Evolutionary conservation across 352 stramenopile genomes (phyloP), one percentile per base, ranked within the genome.

Genomic region (Globisporangium barbulae): DNA sequence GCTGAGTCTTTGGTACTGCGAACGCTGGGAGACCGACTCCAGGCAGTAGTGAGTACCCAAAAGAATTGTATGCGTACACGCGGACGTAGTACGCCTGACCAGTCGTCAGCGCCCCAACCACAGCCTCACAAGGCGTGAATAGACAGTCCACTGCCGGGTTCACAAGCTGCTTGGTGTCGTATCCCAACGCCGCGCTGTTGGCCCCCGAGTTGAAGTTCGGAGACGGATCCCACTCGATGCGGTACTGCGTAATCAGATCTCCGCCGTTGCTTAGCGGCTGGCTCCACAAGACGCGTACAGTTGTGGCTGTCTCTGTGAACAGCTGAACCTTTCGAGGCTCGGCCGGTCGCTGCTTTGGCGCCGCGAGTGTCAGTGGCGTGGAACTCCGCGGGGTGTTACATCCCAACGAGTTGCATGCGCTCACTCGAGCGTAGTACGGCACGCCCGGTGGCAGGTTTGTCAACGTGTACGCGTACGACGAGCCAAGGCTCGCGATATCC

Each of bases 201-300:
- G 45, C n/a, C 0, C 81, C 87, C 5, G 83, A 94, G 56, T 88
- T 78, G 67, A 98, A 98, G n/a, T 74, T 84, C 5, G 83, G 73
- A 5, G 67, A 75, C 4, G 73, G 67, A 63, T 99, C 97, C 97
- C 97, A 99, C 72, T 99, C 96, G 6, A 98, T 76, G 2, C 92
- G 76, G 55, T 98, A 99, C 65, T 98, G 96, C 8, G 90, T 96
- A 48, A 99, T 89, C 0, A 79, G 67, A 35, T 97, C 88, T 3
- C 96, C 96, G 17, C 96, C 96, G 65, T 98, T 85, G 61, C 91
- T 97, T 2, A 73, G 33, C 1, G 96, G 96, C 31, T 97, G 81
- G n/a, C 80, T 88, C 81, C 91, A 98, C 3, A 91, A 72, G n/a
- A 98, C 70, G 6, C 79, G 79, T 25, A 98, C 72, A 58, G 88